Evolutionary conservation across 805 yeast genomes (phyloP), one percentile per base, ranked within the genome.

Genomic region (Teunomyces atbi): DNA sequence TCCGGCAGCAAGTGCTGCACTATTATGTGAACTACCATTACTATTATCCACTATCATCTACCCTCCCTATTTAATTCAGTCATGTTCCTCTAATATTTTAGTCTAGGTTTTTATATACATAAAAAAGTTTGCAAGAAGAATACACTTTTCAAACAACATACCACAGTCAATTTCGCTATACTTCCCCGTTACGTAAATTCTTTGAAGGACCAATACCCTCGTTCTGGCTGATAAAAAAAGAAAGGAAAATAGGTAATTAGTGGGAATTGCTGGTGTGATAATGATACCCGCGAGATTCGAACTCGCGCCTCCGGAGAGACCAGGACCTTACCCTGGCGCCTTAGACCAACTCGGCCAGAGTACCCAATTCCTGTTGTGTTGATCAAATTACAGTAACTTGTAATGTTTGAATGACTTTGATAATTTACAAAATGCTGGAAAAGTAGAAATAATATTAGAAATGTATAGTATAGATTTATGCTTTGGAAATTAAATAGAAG

Each of bases 271-370:
- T 63, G 68, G 67, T 62, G 61, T 60, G 50, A 54, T 58, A 55
- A 55, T 64, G 70, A 65, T 62, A 64, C 68, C 69, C 68, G 68
- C 70, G 71, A 65, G 71, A 65, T 66, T 66, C 69, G 71, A 66
- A 66, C 71, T 65, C 71, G 70, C 69, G 71, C 71, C 71, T 65
- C 71, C 69, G 69, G 62, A 64, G 71, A 66, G 71, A 66, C 68
- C 71, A 66, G 71, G 71, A 66, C 71, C 71, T 66, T 66, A 66
- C 71, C 71, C 71, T 66, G 71, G 68, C 71, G 71, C 69, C 70
- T 66, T 66, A 65, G 69, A 66, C 71, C 71, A 60, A 63, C 71
- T 66, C 71, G 70, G 69, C 71, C 71, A 66, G 68, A 64, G 68
- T 65, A 62, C 69, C 71, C 68, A 64, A 62, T 64, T 62, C 67